Conservation (phyloP, 352 stramenopile genomes). For the Pythium sukuiense region DNA sequence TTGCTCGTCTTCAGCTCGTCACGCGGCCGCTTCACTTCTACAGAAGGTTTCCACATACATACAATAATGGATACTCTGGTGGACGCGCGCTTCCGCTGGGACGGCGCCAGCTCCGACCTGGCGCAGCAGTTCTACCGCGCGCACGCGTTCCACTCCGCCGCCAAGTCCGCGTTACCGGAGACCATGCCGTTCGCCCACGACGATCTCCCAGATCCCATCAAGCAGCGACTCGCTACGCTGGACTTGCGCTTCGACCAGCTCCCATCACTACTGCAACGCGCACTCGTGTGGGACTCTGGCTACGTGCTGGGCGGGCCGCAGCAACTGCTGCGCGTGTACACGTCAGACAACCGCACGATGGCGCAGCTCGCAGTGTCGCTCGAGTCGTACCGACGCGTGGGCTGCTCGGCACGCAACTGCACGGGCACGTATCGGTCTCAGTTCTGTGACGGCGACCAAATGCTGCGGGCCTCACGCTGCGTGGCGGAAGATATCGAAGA, state of each 20-base stretch:
- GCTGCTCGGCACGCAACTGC: constrained; percentile 28
- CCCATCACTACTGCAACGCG: constrained; percentile 18
- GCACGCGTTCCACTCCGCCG: neutral
- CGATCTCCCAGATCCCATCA: constrained; percentile 15
- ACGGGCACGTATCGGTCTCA: constrained; percentile 26
- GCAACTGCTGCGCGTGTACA: constrained; percentile 32
- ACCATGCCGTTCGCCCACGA: constrained; percentile 13
- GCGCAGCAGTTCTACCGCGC: constrained; percentile 33
- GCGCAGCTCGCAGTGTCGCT: constrained; percentile 32
- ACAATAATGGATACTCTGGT: constrained; percentile 9
- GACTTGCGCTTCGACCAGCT: constrained; percentile 21
- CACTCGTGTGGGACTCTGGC: constrained; percentile 25
- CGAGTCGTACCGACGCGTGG: constrained; percentile 16
- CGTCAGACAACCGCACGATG: constrained; percentile 29
- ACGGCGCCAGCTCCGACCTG: constrained; percentile 29
- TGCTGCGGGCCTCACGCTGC: constrained; percentile 24
- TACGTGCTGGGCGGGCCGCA: constrained; percentile 8
- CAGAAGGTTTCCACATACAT: too few species aligned
- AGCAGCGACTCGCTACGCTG: constrained; percentile 1
- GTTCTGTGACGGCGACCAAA: constrained; percentile 29
- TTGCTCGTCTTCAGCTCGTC: neutral
- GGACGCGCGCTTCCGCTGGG: constrained; percentile 16
- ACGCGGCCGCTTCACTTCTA: neutral
- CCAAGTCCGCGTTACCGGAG: neutral
- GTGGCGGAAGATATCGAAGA: constrained; percentile 18